These are phyloP conservation scores for Aureobasidium vineae DNA, from an alignment of 2,329 filamentous ascomycete species.

Conservation along the genomic window DNA sequence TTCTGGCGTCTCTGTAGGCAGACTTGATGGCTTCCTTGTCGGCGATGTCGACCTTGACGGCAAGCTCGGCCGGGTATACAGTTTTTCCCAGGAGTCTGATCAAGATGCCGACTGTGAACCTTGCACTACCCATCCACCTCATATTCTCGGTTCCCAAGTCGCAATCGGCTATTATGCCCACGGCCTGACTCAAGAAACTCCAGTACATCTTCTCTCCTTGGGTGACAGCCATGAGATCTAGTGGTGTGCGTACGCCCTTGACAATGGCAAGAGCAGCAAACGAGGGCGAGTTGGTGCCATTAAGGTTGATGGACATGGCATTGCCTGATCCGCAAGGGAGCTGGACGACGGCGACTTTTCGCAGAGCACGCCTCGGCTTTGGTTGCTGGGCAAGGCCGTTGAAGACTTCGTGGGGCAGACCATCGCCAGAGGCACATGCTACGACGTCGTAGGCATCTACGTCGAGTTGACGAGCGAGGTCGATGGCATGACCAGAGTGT, in stretches of 20 bases:
- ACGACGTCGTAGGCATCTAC: conserved; percentile 80
- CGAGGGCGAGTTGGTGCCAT: conserved; percentile 72
- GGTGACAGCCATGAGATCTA: conserved; percentile 86
- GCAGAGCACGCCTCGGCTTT: conserved; percentile 72
- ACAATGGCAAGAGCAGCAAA: conserved; percentile 78
- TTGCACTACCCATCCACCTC: conserved; percentile 84
- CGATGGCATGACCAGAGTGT: conserved; percentile 71
- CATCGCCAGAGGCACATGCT: conserved; percentile 87
- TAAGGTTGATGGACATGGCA: conserved; percentile 85
- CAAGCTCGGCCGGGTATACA: conserved; percentile 84
- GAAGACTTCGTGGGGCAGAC: conserved; percentile 88
- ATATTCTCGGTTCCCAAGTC: conserved; percentile 89
- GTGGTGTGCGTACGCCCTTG: conserved; percentile 78
- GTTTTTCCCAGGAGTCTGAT: conserved; percentile 71
- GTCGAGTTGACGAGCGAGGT: conserved; percentile 72
- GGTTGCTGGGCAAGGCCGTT: conserved; percentile 79
- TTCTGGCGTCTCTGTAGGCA: conserved; percentile 57
- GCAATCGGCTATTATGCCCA: conserved; percentile 85
- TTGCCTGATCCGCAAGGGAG: conserved; percentile 94
- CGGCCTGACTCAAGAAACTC: conserved; percentile 86
- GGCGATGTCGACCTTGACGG: conserved; percentile 76
- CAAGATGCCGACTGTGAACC: conserved; percentile 85
- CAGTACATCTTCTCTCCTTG: conserved; percentile 72
- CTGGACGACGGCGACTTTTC: conserved; percentile 76
- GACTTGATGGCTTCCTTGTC: conserved; percentile 72